phyloP scores from a whole-genome alignment of 805 yeast genomes.

The Gaillardinia entomophila region DNA sequence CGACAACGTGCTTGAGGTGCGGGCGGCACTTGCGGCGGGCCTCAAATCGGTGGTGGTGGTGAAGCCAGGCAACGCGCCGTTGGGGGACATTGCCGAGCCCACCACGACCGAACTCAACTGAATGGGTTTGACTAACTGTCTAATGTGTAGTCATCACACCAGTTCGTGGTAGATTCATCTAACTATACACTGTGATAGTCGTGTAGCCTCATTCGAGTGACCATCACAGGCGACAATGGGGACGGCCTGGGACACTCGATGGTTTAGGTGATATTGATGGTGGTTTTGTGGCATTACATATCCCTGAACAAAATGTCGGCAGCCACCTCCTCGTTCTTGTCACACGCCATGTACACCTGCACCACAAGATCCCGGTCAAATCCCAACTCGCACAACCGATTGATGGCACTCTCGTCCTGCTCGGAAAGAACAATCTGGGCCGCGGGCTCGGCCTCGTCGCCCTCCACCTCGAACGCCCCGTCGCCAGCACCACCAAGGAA shows the following conservation, averaged over 20 bases:
- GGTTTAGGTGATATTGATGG: too few relatives aligned
- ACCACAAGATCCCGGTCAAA: constrained; percentile 83
- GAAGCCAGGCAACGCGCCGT: constrained; percentile 69
- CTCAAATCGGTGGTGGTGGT: constrained; percentile 52
- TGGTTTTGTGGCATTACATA: too few relatives aligned
- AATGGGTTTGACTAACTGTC: too few relatives aligned
- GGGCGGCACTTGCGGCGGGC: constrained; percentile 68
- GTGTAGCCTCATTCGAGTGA: too few relatives aligned
- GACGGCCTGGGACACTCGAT: too few relatives aligned
- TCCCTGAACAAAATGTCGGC: constrained; percentile 79
- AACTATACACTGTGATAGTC: too few relatives aligned
- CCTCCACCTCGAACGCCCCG: constrained; percentile 33
- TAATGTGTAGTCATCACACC: too few relatives aligned
- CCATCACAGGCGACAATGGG: too few relatives aligned
- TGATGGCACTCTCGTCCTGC: constrained; percentile 86
- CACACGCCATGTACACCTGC: constrained; percentile 96
- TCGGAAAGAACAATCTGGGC: constrained; percentile 60
- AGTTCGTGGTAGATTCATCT: too few relatives aligned
- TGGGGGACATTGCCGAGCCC: too few relatives aligned
- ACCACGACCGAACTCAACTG: too few relatives aligned
- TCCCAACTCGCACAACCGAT: constrained; percentile 86
- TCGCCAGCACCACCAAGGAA: constrained; percentile 61
- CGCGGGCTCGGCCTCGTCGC: constrained; percentile 27
- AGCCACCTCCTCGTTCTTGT: constrained; percentile 93
- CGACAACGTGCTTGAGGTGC: constrained; percentile 73